Evolutionary conservation across 2,329 filamentous ascomycete genomes (phyloP), one percentile per base, ranked within the genome.

Genomic region (Fusarium tjaetaba): DNA sequence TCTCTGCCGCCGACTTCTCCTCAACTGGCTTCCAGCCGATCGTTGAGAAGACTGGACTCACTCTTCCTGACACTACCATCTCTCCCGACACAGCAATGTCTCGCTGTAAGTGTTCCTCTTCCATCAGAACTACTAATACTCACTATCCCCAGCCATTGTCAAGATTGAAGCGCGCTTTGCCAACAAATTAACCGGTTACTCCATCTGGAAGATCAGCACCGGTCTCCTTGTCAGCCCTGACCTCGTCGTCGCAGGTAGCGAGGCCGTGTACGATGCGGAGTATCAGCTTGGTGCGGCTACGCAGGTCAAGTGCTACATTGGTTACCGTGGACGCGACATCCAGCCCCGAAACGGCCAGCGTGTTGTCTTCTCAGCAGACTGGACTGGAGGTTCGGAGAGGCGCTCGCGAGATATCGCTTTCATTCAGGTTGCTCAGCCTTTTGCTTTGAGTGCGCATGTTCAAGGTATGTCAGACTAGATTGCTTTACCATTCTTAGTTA

Each of bases 291-390:
- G 71, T 3, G 58, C 72, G 5, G 70, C 77, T 2, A 73, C 65
- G 1, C 71, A 80, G 16, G 76, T 81, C 66, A 82, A 80, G 65
- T 80, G 75, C 46, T 82, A 79, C 48, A 78, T 81, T 3, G 79
- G 81, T 13, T 81, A 82, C 32, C 39, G 60, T 4, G 80, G 80
- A 4, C 66, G 71, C 2, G 30, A 52, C 0, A 24, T 38, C 13
- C 55, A 70, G 24, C n/a, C 38, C 2, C 38, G 66, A 24, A 34
- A 43, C 4, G 24, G 55, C 1, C 48, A 61, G 34, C 41, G 65
- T 20, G 61, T 73, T 13, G 56, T 77, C 4, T 72, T 76, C 30
- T 78, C 76, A 0, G 64, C 68, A 1, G 74, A 78, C n/a, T 80
- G 76, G 74, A 11, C 76, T 9, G 41, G 68, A 6, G 53, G 46